Evolutionary conservation across 108 stramenopile species (phyloP).

Genomic region (Stephanodiscus triporus): DNA sequence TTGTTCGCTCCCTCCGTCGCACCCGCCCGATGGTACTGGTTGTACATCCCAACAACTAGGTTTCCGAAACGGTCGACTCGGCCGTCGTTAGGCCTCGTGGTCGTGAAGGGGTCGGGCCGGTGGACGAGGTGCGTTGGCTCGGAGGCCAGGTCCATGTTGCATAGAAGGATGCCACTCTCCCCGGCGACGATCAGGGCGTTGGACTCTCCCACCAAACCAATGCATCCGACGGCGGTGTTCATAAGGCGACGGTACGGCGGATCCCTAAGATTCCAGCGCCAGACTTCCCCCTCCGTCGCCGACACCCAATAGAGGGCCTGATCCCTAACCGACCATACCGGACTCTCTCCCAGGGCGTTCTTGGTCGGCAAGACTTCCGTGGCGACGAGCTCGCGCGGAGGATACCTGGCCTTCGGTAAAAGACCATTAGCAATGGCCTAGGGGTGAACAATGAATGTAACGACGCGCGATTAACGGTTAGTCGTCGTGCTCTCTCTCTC

Average conservation of each 20-base stretch:
- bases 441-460: background rate
- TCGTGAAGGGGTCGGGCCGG: conserved; percentile 51
- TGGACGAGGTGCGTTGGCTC: conserved; percentile 50
- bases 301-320: conserved; percentile 70
- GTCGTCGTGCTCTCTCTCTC: background rate
- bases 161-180: conserved; percentile 59
- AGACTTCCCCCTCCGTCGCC: conserved; percentile 75
- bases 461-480: background rate
- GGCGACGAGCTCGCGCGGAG: conserved; percentile 21
- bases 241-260: conserved; percentile 59
- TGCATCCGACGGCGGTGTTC: conserved; percentile 63
- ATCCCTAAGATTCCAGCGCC: conserved; percentile 62
- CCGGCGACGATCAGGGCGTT: conserved; percentile 50
- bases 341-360: conserved; percentile 72
- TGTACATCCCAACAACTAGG: conserved; percentile 76
- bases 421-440: background rate
- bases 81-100: conserved; percentile 77
- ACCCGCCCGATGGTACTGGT: conserved; percentile 72
- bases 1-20: conserved; percentile 59
- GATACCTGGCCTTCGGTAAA: background rate
- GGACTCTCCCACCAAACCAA: conserved; percentile 40
- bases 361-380: conserved; percentile 44
- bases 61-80: conserved; percentile 70
- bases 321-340: conserved; percentile 63
- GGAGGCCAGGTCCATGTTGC: conserved; percentile 44